Conservation (phyloP, 345 rosid species). For the Excoecaria cochinchinensis region DNA sequence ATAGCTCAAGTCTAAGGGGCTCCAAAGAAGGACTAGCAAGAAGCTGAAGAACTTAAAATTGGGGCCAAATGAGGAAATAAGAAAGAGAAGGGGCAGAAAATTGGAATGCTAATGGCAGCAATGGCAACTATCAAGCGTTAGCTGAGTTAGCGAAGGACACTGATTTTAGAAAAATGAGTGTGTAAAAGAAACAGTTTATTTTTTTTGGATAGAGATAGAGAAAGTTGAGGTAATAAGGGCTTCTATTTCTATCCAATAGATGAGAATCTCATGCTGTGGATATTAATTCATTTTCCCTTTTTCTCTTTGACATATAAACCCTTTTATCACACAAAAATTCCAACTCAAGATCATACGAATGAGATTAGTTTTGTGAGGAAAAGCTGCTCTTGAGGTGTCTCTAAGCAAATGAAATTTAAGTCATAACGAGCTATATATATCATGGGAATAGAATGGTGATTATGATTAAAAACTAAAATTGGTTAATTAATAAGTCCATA, state of each 20-base stretch:
- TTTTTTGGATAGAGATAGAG: constrained; percentile 34
- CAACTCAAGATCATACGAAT: no score
- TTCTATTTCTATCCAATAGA: constrained; percentile 4
- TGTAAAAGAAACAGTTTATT: background rate
- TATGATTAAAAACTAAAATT: no score
- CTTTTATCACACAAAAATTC: no score
- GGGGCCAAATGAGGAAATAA: background rate
- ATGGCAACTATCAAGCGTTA: no score
- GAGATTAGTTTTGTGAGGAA: no score
- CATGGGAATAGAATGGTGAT: no score
- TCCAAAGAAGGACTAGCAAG: background rate
- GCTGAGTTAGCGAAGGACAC: no score
- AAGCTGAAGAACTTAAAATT: background rate
- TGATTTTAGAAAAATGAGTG: background rate
- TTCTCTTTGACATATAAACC: background rate
- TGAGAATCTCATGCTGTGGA: constrained; percentile 22
- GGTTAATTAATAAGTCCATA: no score
- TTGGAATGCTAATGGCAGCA: background rate
- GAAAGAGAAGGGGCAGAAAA: background rate
- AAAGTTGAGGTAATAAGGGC: constrained; percentile 26
- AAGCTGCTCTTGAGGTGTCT: no score
- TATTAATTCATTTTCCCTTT: background rate
- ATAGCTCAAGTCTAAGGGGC: background rate
- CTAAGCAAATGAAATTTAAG: no score
- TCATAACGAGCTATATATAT: no score